Conservation (phyloP, 805 yeast genomes). For the Hanseniaspora occidentalis region DNA sequence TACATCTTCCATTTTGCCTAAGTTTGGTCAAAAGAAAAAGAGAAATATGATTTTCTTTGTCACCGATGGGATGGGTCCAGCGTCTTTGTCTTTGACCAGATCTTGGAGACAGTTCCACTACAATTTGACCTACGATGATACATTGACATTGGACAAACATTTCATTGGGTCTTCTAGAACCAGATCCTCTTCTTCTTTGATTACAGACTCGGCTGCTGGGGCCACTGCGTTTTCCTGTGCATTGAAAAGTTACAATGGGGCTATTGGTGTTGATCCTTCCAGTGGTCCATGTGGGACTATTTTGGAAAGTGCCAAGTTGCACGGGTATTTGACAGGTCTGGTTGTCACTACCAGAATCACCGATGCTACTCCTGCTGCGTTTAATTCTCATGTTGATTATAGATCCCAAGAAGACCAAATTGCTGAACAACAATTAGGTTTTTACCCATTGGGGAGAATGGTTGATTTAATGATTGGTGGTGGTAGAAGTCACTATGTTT, state of each 20-base stretch:
- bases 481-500: constrained; percentile 76
- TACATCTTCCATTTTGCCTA: not conserved
- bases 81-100: constrained; percentile 69
- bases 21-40: constrained; percentile 25
- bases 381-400: constrained; percentile 64
- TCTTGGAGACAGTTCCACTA: constrained; percentile 56
- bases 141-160: constrained; percentile 51
- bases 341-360: constrained; percentile 89
- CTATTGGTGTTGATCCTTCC: constrained; percentile 69
- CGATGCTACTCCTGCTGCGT: constrained; percentile 92
- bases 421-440: constrained; percentile 79
- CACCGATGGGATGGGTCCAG: constrained; percentile 94
- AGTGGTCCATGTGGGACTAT: constrained; percentile 76
- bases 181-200: constrained; percentile 57
- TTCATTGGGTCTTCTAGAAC: constrained; percentile 80
- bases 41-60: constrained; percentile 78
- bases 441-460: constrained; percentile 61
- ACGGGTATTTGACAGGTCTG: constrained; percentile 74
- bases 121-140: constrained; percentile 29
- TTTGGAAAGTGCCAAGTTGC: constrained; percentile 72
- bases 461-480: constrained; percentile 87
- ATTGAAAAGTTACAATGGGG: constrained; percentile 75
- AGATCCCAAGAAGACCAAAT: constrained; percentile 74
- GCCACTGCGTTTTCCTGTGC: constrained; percentile 91
- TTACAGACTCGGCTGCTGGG: constrained; percentile 95